Percentiles rank a stretch among this genome's conserved stretches.
Conservation (phyloP, 805 yeast species). For the Tetrapisispora arboricola region DNA sequence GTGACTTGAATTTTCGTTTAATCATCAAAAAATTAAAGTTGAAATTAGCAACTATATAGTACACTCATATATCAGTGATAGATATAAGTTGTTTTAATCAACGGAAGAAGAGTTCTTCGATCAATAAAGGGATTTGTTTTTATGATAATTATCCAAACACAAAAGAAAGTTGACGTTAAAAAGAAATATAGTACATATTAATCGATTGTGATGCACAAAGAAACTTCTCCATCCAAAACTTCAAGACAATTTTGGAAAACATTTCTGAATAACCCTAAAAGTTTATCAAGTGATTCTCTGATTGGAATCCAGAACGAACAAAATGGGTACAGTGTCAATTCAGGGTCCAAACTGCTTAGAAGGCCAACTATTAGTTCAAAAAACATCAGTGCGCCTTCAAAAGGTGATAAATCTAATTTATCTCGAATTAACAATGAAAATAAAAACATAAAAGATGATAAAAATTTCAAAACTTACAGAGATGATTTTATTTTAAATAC, state of each 20-base stretch:
- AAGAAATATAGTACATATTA: too few species aligned
- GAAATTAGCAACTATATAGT: too few species aligned
- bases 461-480: constrained; percentile 27
- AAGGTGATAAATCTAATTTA: not conserved
- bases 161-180: too few species aligned
- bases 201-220: not conserved
- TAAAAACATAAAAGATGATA: not conserved
- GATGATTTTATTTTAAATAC: constrained; percentile 30
- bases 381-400: not conserved
- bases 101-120: too few species aligned
- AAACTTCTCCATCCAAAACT: constrained; percentile 12
- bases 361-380: constrained; percentile 10
- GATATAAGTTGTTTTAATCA: too few species aligned
- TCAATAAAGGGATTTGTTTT: too few species aligned
- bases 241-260: constrained; percentile 25
- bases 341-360: not conserved
- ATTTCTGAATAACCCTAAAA: constrained; percentile 25
- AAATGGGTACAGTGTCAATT: not conserved
- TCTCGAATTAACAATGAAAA: not conserved
- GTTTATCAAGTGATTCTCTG: constrained; percentile 25
- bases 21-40: too few species aligned
- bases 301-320: not conserved
- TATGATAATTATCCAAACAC: too few species aligned
- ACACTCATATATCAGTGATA: too few species aligned
- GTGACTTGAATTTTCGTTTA: too few species aligned